A percentile compares a stretch with the other conserved stretches of the same genome.
These are phyloP conservation scores for Corymbia citriodora DNA, from an alignment of 441 rosid genomes.

Conservation along the genomic window DNA sequence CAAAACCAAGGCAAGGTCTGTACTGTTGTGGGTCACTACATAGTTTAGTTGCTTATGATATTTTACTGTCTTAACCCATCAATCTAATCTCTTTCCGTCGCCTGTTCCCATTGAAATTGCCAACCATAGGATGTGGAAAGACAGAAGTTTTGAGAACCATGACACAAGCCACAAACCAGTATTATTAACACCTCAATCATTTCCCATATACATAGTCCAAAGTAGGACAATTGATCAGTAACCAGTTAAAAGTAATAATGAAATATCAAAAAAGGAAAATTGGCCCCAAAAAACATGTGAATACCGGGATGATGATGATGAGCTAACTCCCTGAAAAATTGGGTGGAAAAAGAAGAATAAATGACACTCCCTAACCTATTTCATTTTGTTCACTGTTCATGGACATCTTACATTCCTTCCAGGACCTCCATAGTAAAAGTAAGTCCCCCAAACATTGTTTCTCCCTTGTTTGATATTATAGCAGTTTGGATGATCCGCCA, in stretches of 20 bases:
- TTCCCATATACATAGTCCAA: not conserved
- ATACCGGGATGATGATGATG: not conserved
- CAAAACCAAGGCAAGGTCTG: not conserved
- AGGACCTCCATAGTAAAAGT: conserved; percentile 79
- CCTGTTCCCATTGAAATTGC: not conserved
- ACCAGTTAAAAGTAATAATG: not conserved
- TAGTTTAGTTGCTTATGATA: not conserved
- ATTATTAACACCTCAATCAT: not conserved
- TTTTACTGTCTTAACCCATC: not conserved
- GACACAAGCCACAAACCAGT: not conserved
- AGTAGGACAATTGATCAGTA: not conserved
- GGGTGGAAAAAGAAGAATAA: not conserved
- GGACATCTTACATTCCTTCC: conserved; percentile 64
- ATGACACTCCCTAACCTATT: not conserved
- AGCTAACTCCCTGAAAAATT: not conserved
- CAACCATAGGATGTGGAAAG: not conserved
- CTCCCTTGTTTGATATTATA: conserved; percentile 66
- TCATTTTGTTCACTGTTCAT: conserved; percentile 15
- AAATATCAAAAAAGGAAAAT: not conserved
- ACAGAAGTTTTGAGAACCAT: not conserved
- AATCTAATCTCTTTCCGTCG: not conserved
- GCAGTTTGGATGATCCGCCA: conserved; percentile 67
- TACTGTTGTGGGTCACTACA: not conserved
- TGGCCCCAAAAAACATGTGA: not conserved
- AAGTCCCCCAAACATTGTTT: conserved; percentile 62